phyloP scores from a whole-genome alignment of 73 alveolate species.

The Stentor coeruleus region DNA sequence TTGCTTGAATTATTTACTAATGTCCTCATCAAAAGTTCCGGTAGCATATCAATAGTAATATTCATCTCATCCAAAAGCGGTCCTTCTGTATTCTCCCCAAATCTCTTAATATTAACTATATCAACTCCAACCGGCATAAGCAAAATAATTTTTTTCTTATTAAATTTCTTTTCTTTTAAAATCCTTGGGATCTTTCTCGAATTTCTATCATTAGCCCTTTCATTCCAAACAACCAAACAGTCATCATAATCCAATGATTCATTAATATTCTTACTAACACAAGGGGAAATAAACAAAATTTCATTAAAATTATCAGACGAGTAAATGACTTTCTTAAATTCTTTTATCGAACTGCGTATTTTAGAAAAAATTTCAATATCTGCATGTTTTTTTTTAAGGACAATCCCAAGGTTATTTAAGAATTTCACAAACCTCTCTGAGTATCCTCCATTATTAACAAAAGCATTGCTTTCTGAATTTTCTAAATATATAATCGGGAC shows the following conservation, averaged over 20 bases:
- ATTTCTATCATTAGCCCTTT: background rate
- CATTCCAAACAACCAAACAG: background rate
- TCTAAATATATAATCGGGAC: conserved; percentile 9
- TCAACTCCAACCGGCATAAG: background rate
- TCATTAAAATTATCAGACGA: background rate
- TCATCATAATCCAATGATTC: background rate
- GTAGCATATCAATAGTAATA: background rate
- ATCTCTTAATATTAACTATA: too few relatives aligned
- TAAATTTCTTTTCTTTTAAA: background rate
- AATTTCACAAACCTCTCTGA: background rate
- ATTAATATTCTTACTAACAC: background rate
- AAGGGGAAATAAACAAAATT: background rate
- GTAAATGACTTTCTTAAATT: background rate
- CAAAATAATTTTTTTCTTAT: too few relatives aligned
- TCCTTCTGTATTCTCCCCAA: background rate
- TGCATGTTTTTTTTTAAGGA: background rate
- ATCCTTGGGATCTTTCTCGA: background rate
- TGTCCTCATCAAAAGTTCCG: background rate
- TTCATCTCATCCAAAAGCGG: background rate
- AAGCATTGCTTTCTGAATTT: background rate
- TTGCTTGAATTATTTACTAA: too few relatives aligned
- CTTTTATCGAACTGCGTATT: background rate
- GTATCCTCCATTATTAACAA: background rate
- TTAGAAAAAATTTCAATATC: background rate
- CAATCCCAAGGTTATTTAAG: background rate